Evolutionary conservation across 2,329 filamentous ascomycete species (phyloP), one percentile per base, ranked within the genome.

Genomic region (Chaetoscypha palmicola): DNA sequence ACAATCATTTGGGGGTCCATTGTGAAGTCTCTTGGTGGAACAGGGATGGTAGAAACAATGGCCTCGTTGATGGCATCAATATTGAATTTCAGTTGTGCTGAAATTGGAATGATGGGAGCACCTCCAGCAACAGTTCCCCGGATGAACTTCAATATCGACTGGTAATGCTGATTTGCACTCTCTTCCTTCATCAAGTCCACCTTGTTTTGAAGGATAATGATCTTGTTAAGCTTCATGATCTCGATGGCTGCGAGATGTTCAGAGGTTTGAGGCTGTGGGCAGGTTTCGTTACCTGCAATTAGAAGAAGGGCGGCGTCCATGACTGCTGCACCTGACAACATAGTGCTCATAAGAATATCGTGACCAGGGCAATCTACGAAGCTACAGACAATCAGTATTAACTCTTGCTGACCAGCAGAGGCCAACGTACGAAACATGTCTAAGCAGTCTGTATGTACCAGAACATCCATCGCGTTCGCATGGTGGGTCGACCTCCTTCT

Each of bases 321-420:
- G 77, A 98, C 92, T 53, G 92, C 92, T 59, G 92, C 92, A 63
- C 92, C 92, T 63, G 92, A 98, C 76, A 98, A 83, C 92, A 98
- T 98, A 60, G 92, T 98, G 71, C 91, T 97, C 92, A 98, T 98
- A 67, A 98, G 90, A 89, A 98, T 98, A 72, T 98, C 92, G 86
- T 98, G 92, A 68, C 92, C 92, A 45, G 92, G 92, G 76, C 92
- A 97, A 69, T 97, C 92, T 57, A 97, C 92, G 66, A 97, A 98
- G 12, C 87, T 91, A 55, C 41, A 58, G 4, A 49, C 24, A 20
- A 47, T 66, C 45, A 65, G 60, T 52, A 46, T n/a, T 36, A 12
- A 10, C 12, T 24, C 19, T 11, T 17, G 10, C 5, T 30, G 11
- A n/a, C 11, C 17, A 9, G 10, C 7, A 35, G 14, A 39, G 30